phyloP scores from a whole-genome alignment of 495 filamentous ascomycete genomes.

The Xylaria flabelliformis region DNA sequence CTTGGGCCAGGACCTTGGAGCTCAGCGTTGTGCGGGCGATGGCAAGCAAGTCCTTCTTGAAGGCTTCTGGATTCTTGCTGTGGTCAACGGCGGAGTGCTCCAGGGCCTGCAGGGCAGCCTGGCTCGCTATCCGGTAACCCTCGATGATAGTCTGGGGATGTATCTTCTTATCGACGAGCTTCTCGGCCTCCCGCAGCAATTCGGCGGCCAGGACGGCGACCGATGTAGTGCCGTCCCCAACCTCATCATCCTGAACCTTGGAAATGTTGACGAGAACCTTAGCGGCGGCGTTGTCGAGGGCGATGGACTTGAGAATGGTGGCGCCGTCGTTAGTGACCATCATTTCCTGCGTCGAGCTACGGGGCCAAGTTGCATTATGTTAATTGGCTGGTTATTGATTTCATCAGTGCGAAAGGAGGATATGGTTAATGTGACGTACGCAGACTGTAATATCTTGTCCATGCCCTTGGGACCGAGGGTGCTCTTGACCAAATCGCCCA shows the following conservation, averaged over 20 bases:
- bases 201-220: constrained; percentile 95
- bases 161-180: constrained; percentile 95
- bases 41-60: constrained; percentile 85
- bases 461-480: constrained; percentile 97
- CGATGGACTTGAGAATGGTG: constrained; percentile 97
- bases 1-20: constrained; percentile 95
- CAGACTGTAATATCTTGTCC: constrained; percentile 99
- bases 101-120: constrained; percentile 82
- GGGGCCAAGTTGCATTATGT: constrained; percentile 24
- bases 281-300: constrained; percentile 97
- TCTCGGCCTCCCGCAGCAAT: constrained; percentile 93
- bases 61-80: constrained; percentile 78
- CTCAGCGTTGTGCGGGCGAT: constrained; percentile 97
- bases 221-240: constrained; percentile 87
- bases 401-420: background rate
- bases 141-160: constrained; percentile 99
- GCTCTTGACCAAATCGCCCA: constrained; percentile 95
- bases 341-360: constrained; percentile 91
- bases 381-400: constrained; percentile 25
- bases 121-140: constrained; percentile 94
- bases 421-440: constrained; percentile 59
- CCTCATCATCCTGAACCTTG: constrained; percentile 98
- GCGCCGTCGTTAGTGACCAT: constrained; percentile 99
- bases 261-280: constrained; percentile 99
- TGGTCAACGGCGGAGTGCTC: constrained; percentile 87